Base-by-base conservation (phyloP, 805 yeast species). In the Teunomyces kruisii region DNA sequence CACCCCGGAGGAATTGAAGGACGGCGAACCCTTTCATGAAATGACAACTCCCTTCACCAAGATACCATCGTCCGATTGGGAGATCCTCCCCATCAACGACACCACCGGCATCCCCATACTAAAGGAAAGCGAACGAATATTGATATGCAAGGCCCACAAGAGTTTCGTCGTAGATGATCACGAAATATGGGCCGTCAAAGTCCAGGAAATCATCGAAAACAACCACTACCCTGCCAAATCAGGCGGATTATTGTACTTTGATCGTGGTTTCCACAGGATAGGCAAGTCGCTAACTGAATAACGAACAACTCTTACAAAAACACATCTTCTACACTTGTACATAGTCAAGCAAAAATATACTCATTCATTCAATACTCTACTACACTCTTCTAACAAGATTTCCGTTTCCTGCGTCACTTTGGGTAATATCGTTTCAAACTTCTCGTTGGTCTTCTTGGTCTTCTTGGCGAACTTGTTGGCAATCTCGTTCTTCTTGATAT, bases 101-200 rank as follows among this genome's bases (percentile, higher is more conserved):
- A 55, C 57, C 10, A 44, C 65, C 9, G 57, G 68, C 29, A 63
- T 83, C 8, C 94, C 95, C 0, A 65, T 86, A 0, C 55, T 87
- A 46, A 69, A 68, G 16, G 71, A 76, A 17, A 75, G 81, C 28
- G 90, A 84, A 50, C 67, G 81, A 39, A 78, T 82, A 1, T 65
- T 87, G 49, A 75, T 87, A 14, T 87, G 94, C 59, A 70, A 76
- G 44, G 78, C 77, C 43, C 68, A 63, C 37, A 67, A 72, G 19
- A 78, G 76, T 3, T 74, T 86, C 41, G 61, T 61, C 9, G 84
- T 89, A 1, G 90, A 86, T 48, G 89, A 86, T 57, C 98, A 92
- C 65, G 96, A 91, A 59, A 81, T 92, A 3, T 88, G 97, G 94
- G 80, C 90, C 4, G 96, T 88, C 3, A 75, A 79, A 48, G 95